Evolutionary conservation across 2,329 filamentous ascomycete species (phyloP).

Genomic region (Trichoderma sp.): DNA sequence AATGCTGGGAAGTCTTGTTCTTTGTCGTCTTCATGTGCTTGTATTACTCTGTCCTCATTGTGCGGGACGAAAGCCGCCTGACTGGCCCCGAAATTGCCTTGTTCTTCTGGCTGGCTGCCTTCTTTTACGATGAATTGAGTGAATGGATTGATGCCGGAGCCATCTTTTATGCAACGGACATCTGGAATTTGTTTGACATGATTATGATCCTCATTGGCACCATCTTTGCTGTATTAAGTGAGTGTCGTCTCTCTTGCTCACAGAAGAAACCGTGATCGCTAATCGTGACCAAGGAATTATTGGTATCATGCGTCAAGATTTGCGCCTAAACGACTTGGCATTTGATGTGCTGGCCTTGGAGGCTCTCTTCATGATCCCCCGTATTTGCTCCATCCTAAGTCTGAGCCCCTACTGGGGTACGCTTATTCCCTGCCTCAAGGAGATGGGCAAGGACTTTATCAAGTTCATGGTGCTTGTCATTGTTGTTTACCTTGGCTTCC

Average conservation of each 20-base stretch:
- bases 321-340: conserved; percentile 67
- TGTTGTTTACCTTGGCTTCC: conserved; percentile 81
- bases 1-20: conserved; percentile 79
- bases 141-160: conserved; percentile 84
- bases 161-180: conserved; percentile 79
- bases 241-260: conserved; percentile 36
- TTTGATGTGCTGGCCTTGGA: conserved; percentile 90
- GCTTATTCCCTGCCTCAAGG: conserved; percentile 83
- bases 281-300: conserved; percentile 32
- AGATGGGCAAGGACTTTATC: conserved; percentile 91
- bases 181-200: conserved; percentile 75
- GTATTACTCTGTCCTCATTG: conserved; percentile 83
- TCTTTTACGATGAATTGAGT: conserved; percentile 82
- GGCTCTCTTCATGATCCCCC: conserved; percentile 84
- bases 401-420: conserved; percentile 89
- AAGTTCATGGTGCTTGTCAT: conserved; percentile 79
- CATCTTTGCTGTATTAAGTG: conserved; percentile 69
- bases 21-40: conserved; percentile 73
- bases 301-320: conserved; percentile 49
- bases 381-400: conserved; percentile 82
- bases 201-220: conserved; percentile 72
- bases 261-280: background rate
- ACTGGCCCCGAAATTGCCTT: conserved; percentile 69
- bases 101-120: conserved; percentile 83
- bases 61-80: conserved; percentile 64